These are phyloP conservation scores for Tuber melanosporum DNA, from an alignment of 495 filamentous ascomycete genomes.

Conservation along the genomic window DNA sequence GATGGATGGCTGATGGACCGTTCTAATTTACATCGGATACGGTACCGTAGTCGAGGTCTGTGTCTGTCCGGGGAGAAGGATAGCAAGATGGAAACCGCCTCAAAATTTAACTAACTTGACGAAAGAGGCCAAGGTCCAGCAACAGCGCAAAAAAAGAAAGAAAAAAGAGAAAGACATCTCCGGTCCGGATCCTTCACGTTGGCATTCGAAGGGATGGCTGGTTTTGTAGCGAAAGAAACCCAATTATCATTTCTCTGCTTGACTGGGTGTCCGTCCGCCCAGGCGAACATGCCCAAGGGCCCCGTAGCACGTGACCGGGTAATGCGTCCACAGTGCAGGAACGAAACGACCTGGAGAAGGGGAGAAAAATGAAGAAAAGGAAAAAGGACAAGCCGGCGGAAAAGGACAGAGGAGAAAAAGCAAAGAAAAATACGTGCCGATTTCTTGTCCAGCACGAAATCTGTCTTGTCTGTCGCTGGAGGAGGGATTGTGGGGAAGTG, in stretches of 20 bases:
- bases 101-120: neutral
- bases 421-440: neutral
- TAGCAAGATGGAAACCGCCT: neutral
- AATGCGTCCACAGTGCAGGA: neutral
- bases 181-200: neutral
- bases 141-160: neutral
- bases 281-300: neutral
- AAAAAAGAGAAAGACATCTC: neutral
- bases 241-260: neutral
- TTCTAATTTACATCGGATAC: neutral
- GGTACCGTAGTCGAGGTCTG: constrained; percentile 13
- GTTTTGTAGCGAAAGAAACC: neutral
- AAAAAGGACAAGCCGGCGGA: neutral
- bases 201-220: neutral
- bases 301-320: neutral
- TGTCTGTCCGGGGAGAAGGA: constrained; percentile 11
- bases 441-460: neutral
- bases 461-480: neutral
- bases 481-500: neutral
- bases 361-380: neutral
- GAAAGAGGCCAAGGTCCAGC: neutral
- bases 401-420: neutral
- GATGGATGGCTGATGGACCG: constrained; percentile 8
- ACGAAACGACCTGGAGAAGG: neutral
- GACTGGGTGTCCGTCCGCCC: neutral